phyloP scores from a whole-genome alignment of 2,329 filamentous ascomycete genomes.

The Periconia sp. region DNA sequence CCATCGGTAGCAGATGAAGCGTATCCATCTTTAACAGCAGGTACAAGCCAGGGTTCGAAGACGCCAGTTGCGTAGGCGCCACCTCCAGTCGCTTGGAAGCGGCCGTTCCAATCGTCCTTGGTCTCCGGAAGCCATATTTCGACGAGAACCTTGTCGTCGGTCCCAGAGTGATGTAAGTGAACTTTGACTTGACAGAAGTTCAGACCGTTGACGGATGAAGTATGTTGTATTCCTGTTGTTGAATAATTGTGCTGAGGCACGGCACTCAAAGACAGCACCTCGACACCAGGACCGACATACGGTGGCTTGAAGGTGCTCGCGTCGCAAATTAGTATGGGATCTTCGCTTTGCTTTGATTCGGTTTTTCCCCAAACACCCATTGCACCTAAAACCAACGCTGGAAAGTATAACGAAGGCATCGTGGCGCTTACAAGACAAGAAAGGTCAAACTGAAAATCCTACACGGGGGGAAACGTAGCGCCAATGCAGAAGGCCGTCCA shows the following conservation, averaged over 20 bases:
- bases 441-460: too few relatives aligned
- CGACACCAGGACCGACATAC: conserved; percentile 12
- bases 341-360: too few relatives aligned
- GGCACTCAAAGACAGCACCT: conserved; percentile 21
- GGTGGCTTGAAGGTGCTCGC: conserved; percentile 9
- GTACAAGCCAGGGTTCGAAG: conserved; percentile 28
- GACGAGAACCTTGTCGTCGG: conserved; percentile 30
- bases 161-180: conserved; percentile 24
- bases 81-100: conserved; percentile 41
- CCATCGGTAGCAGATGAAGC: conserved; percentile 42
- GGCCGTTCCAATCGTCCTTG: conserved; percentile 36
- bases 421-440: too few relatives aligned
- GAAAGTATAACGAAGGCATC: too few relatives aligned
- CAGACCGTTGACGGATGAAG: conserved; percentile 17
- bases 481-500: too few relatives aligned
- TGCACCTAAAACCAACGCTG: too few relatives aligned
- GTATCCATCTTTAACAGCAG: conserved; percentile 36
- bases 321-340: conserved; percentile 5
- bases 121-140: conserved; percentile 39
- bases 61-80: conserved; percentile 36
- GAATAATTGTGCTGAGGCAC: conserved; percentile 16
- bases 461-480: too few relatives aligned
- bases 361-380: too few relatives aligned
- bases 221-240: conserved; percentile 10
- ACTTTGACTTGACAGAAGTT: conserved; percentile 32